A percentile compares a stretch with the other conserved stretches of the same genome.
Conservation (phyloP, 257 asterid species). For the Mentha longifolia region DNA sequence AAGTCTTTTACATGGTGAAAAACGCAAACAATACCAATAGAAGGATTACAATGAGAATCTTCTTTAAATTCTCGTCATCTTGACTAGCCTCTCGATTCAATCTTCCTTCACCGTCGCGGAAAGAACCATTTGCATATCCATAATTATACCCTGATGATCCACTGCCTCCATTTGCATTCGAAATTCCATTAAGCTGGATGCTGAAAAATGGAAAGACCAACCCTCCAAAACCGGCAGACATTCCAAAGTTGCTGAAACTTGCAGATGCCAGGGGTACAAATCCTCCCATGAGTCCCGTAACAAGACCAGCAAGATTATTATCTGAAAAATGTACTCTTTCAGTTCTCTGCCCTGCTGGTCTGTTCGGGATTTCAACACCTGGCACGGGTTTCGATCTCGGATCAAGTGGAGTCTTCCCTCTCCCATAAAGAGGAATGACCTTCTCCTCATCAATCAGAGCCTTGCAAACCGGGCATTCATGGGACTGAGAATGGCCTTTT, state of each 20-base stretch:
- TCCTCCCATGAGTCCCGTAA: conserved; percentile 60
- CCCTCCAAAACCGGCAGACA: conserved; percentile 74
- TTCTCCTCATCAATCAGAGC: conserved; percentile 67
- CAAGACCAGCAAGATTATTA: conserved; percentile 38
- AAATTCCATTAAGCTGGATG: conserved; percentile 53
- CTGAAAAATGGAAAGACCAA: conserved; percentile 50
- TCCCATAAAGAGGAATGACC: conserved; percentile 70
- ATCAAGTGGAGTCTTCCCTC: conserved; percentile 64
- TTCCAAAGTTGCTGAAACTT: conserved; percentile 49
- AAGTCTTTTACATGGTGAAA: conserved; percentile 35
- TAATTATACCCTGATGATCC: conserved; percentile 43
- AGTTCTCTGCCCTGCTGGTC: conserved; percentile 75
- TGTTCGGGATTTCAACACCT: conserved; percentile 65
- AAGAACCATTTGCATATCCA: conserved; percentile 40
- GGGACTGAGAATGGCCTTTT: conserved; percentile 48
- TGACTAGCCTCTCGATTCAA: conserved; percentile 33
- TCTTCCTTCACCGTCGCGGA: conserved; percentile 31
- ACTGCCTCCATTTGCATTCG: conserved; percentile 29
- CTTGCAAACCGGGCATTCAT: conserved; percentile 65
- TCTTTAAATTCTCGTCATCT: conserved; percentile 60
- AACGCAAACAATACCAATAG: conserved; percentile 46
- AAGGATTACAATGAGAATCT: conserved; percentile 45
- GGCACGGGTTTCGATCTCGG: conserved; percentile 73
- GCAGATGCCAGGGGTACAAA: conserved; percentile 62
- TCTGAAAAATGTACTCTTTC: conserved; percentile 47